phyloP scores from a whole-genome alignment of 768 basidiomycete genomes.

The Coprinopsis strossmayeri region DNA sequence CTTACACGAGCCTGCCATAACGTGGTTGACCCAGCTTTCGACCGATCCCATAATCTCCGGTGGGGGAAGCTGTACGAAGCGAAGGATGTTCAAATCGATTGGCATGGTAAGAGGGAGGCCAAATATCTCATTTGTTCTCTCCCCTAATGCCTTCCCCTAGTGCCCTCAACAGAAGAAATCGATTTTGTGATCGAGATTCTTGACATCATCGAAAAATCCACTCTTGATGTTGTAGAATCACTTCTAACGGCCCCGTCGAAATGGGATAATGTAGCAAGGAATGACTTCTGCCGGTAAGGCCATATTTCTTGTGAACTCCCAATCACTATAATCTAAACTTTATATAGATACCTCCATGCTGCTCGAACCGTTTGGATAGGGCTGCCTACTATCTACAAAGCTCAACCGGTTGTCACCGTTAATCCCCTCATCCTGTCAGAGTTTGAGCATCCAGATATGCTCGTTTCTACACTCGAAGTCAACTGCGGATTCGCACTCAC shows the following conservation, averaged over 20 bases:
- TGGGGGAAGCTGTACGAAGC: slow-evolving; percentile 83
- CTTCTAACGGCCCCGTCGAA: slow-evolving; percentile 47
- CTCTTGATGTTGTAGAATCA: slow-evolving; percentile 58
- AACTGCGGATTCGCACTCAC: slow-evolving; percentile 70
- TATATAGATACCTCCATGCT: slow-evolving; percentile 53
- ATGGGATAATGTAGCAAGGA: slow-evolving; percentile 64
- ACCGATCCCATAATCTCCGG: slow-evolving; percentile 51
- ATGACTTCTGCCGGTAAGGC: slow-evolving; percentile 77
- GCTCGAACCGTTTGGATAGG: slow-evolving; percentile 75
- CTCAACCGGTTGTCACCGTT: slow-evolving; percentile 47
- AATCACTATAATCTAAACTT: not conserved
- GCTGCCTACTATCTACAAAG: slow-evolving; percentile 62
- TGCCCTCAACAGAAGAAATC: slow-evolving; percentile 66
- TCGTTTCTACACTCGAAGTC: slow-evolving; percentile 61
- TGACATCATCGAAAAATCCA: slow-evolving; percentile 57
- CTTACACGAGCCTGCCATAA: slow-evolving; percentile 10
- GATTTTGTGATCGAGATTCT: slow-evolving; percentile 76
- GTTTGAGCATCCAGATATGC: slow-evolving; percentile 61
- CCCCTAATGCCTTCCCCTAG: slow-evolving; percentile 22
- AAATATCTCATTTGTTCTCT: slow-evolving; percentile 12
- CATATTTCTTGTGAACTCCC: not conserved
- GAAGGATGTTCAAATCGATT: slow-evolving; percentile 76
- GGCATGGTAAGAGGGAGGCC: slow-evolving; percentile 90
- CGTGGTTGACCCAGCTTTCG: slow-evolving; percentile 40
- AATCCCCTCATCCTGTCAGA: slow-evolving; percentile 55